These are phyloP conservation scores for Fusarium sp. DNA, from an alignment of 2,329 filamentous ascomycete genomes.

Conservation along the genomic window DNA sequence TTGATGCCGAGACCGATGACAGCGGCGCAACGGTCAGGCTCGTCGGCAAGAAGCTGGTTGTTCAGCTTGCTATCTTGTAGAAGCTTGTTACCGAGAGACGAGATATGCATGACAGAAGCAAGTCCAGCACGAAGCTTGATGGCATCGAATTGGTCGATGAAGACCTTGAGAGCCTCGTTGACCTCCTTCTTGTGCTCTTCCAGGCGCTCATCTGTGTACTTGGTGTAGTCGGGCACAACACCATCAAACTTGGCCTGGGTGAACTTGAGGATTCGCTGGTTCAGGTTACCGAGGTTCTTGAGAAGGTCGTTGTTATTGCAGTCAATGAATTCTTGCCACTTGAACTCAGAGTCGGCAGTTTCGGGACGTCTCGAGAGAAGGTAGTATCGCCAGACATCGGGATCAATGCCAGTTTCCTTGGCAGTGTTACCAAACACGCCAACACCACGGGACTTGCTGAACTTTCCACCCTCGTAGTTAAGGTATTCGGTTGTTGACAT, in stretches of 20 bases:
- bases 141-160: constrained; percentile 76
- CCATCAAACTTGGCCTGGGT: constrained; percentile 81
- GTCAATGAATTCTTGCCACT: constrained; percentile 86
- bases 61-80: constrained; percentile 67
- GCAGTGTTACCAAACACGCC: constrained; percentile 94
- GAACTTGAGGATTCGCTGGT: constrained; percentile 81
- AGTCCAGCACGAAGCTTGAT: constrained; percentile 79
- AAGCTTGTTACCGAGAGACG: constrained; percentile 66
- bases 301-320: constrained; percentile 91
- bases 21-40: constrained; percentile 67
- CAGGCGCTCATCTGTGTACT: constrained; percentile 68
- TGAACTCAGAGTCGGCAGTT: constrained; percentile 87
- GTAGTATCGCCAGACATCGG: constrained; percentile 95
- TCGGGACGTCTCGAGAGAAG: constrained; percentile 88
- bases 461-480: constrained; percentile 91
- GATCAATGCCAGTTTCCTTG: constrained; percentile 84
- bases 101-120: constrained; percentile 75
- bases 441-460: constrained; percentile 89
- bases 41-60: constrained; percentile 67
- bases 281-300: constrained; percentile 80
- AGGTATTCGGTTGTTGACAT: constrained; percentile 89
- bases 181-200: constrained; percentile 71
- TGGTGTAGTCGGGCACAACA: constrained; percentile 72
- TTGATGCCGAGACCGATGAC: constrained; percentile 86
- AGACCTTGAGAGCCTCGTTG: constrained; percentile 75